phyloP scores from a whole-genome alignment of 2,329 filamentous ascomycete genomes.

The Penicillium sp. region DNA sequence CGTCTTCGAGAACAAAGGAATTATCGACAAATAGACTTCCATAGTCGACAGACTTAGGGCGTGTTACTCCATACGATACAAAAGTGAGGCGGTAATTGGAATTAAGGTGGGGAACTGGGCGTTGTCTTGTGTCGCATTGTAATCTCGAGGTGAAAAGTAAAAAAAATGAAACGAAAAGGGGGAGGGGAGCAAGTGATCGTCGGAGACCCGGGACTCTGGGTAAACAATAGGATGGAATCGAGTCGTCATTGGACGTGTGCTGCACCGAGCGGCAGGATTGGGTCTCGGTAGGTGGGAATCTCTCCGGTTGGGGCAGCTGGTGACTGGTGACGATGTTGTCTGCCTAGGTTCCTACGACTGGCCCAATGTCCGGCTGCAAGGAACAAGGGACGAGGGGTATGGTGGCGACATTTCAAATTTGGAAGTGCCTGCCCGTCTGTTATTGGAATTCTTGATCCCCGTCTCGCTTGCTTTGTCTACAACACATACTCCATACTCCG shows the following conservation, averaged over 20 bases:
- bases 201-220: conserved; percentile 14
- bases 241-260: conserved; percentile 12
- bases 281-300: conserved; percentile 16
- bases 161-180: conserved; percentile 4
- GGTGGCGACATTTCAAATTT: conserved; percentile 12
- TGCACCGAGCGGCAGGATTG: conserved; percentile 19
- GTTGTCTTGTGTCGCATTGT: background rate
- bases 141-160: background rate
- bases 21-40: background rate
- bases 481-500: background rate
- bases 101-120: background rate
- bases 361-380: conserved; percentile 18
- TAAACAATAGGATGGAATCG: conserved; percentile 3
- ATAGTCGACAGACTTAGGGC: background rate
- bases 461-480: background rate
- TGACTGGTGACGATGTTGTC: conserved; percentile 14
- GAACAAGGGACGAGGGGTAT: conserved; percentile 13
- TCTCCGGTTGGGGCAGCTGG: conserved; percentile 16
- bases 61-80: background rate
- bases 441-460: background rate
- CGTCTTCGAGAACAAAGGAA: conserved; percentile 3
- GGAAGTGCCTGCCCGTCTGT: background rate
- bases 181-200: conserved; percentile 15
- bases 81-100: background rate
- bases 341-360: conserved; percentile 12